Evolutionary conservation across 805 yeast species (phyloP).

Genomic region (Metschnikowia matae): DNA sequence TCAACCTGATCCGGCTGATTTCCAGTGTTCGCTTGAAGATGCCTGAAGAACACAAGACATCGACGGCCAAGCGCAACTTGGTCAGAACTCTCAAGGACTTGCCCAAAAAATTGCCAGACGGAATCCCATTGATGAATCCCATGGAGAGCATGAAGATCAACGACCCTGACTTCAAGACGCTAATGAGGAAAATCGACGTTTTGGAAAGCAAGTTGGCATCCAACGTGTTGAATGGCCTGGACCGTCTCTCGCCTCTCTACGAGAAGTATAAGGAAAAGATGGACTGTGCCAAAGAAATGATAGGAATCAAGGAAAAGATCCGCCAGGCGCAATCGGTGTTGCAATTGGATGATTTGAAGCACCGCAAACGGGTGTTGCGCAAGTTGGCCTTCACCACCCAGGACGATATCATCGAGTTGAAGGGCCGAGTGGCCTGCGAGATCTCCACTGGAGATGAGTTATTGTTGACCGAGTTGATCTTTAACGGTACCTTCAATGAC

Average conservation of each 20-base stretch:
- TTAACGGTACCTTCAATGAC: conserved; percentile 92
- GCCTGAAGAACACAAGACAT: conserved; percentile 66
- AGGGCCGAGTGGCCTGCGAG: conserved; percentile 97
- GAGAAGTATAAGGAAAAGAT: conserved; percentile 63
- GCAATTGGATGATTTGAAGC: conserved; percentile 89
- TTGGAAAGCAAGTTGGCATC: conserved; percentile 68
- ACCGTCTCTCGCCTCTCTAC: conserved; percentile 59
- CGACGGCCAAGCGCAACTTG: conserved; percentile 55
- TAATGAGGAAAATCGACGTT: conserved; percentile 76
- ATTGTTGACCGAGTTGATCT: conserved; percentile 82
- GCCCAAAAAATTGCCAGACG: conserved; percentile 79
- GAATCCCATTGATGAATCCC: conserved; percentile 89
- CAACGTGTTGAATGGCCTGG: conserved; percentile 63
- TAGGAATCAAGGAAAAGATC: conserved; percentile 58
- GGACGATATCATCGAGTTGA: conserved; percentile 86
- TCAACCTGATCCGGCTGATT: conserved; percentile 68
- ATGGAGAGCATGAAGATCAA: conserved; percentile 88
- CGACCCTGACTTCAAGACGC: conserved; percentile 67
- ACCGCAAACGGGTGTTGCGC: conserved; percentile 88
- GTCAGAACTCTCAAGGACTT: conserved; percentile 77
- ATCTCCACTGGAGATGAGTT: conserved; percentile 88
- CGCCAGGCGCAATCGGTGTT: conserved; percentile 84
- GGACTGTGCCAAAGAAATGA: conserved; percentile 54
- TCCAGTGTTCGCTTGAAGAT: conserved; percentile 78
- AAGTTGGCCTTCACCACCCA: conserved; percentile 86